Percentiles rank a stretch among this genome's conserved stretches.
phyloP scores from a whole-genome alignment of 805 yeast genomes.

The Hanseniaspora osmophila region DNA sequence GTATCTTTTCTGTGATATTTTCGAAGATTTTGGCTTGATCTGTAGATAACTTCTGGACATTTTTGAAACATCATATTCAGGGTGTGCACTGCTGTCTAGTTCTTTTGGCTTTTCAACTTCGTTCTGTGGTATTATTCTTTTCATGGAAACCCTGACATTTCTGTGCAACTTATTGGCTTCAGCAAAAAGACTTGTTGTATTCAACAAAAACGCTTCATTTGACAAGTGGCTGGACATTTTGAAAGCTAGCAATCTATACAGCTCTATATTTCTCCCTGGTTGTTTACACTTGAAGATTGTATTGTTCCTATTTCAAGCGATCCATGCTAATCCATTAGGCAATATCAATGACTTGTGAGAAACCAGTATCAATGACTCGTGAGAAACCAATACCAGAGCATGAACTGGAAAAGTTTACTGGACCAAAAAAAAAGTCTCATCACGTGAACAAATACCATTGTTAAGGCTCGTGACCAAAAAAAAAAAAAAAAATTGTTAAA shows the following conservation, averaged over 20 bases:
- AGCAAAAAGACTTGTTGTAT: constrained; percentile 14
- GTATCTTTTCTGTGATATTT: constrained; percentile 27
- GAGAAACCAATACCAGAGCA: too few species aligned
- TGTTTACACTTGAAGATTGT: background rate
- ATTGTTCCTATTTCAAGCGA: too few species aligned
- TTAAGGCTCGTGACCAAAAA: too few species aligned
- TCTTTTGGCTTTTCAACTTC: constrained; percentile 27
- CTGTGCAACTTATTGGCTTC: constrained; percentile 16
- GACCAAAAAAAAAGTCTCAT: too few species aligned
- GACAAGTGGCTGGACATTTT: constrained; percentile 4
- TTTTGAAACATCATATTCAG: constrained; percentile 19
- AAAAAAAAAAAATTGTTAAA: too few species aligned
- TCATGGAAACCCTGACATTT: constrained; percentile 17
- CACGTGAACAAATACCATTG: too few species aligned
- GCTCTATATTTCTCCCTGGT: background rate
- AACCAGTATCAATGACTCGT: too few species aligned
- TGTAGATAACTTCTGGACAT: constrained; percentile 8
- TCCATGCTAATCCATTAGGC: too few species aligned
- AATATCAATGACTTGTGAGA: too few species aligned
- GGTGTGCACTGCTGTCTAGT: constrained; percentile 34
- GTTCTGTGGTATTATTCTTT: constrained; percentile 18
- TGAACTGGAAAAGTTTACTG: too few species aligned
- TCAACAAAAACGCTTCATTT: constrained; percentile 13
- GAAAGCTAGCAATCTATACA: background rate
- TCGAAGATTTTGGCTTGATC: constrained; percentile 3